These are phyloP conservation scores for Mucor racemosus DNA, from an alignment of 371 early-diverging fungal species.

Conservation along the genomic window DNA sequence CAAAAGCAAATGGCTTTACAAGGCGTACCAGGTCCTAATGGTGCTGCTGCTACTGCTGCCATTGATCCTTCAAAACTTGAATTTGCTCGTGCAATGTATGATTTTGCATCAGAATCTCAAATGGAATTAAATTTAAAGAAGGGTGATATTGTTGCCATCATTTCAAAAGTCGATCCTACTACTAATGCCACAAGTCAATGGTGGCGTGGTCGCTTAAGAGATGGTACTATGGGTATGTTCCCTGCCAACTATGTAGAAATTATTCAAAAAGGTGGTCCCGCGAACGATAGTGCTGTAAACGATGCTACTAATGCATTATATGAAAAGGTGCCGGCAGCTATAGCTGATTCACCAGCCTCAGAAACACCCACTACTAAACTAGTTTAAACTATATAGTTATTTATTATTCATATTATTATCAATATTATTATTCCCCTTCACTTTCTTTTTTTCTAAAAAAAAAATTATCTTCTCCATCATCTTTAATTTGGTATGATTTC, in stretches of 20 bases:
- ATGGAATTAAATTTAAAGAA: slow-evolving; percentile 81
- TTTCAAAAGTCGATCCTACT: slow-evolving; percentile 73
- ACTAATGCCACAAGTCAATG: slow-evolving; percentile 77
- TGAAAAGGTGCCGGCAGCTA: slow-evolving; percentile 4
- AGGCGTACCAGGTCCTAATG: slow-evolving; percentile 2
- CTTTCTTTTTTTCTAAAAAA: not conserved
- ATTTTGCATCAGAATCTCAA: slow-evolving; percentile 76
- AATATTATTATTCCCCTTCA: not conserved
- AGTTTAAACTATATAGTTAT: not conserved
- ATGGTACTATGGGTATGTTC: slow-evolving; percentile 87
- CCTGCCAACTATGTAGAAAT: slow-evolving; percentile 86
- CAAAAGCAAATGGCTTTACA: slow-evolving; percentile 30
- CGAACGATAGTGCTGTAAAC: not conserved
- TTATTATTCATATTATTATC: not conserved
- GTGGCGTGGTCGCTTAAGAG: slow-evolving; percentile 90
- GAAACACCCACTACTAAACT: not conserved
- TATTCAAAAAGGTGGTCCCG: slow-evolving; percentile 32
- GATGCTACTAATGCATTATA: slow-evolving; percentile 9
- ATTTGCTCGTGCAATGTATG: slow-evolving; percentile 88
- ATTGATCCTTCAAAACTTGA: slow-evolving; percentile 69
- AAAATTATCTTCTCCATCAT: not conserved
- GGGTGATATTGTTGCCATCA: slow-evolving; percentile 88
- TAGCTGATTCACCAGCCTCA: not conserved
- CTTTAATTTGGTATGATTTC: not conserved
- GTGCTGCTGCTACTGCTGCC: slow-evolving; percentile 10